phyloP scores from a whole-genome alignment of 768 basidiomycete species.

The Rossbeevera mucosa region DNA sequence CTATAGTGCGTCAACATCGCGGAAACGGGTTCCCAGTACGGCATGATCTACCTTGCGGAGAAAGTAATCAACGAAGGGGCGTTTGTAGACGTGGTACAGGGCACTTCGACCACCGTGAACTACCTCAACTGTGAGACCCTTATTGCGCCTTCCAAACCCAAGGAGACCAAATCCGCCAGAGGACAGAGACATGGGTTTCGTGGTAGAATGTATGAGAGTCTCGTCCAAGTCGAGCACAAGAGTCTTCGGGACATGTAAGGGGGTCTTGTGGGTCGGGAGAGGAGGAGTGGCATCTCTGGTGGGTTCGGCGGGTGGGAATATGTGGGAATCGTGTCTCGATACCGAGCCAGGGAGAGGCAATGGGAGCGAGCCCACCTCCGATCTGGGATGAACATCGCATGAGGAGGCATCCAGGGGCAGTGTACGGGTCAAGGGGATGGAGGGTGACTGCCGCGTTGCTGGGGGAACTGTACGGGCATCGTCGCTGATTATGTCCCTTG shows the following conservation, averaged over 20 bases:
- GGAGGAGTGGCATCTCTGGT: conserved; percentile 49
- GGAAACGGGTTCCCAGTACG: not conserved
- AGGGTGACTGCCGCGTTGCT: conserved; percentile 16
- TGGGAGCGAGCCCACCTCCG: conserved; percentile 17
- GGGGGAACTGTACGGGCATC: conserved; percentile 18
- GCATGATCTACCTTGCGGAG: conserved; percentile 66
- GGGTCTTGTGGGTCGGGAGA: conserved; percentile 50
- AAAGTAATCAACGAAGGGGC: conserved; percentile 96
- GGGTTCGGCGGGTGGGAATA: conserved; percentile 19
- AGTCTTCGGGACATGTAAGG: conserved; percentile 85
- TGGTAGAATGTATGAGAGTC: conserved; percentile 96
- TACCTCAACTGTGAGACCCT: conserved; percentile 89
- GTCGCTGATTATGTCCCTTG: conserved; percentile 7
- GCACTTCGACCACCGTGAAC: conserved; percentile 84
- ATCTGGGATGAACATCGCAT: conserved; percentile 7
- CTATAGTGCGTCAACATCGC: conserved; percentile 38
- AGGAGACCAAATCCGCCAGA: conserved; percentile 56
- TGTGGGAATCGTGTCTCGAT: conserved; percentile 7
- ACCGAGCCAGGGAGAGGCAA: conserved; percentile 13
- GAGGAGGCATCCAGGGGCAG: conserved; percentile 16
- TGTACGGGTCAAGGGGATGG: conserved; percentile 23
- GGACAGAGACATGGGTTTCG: conserved; percentile 57
- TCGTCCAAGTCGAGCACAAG: conserved; percentile 97
- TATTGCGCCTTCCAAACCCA: conserved; percentile 55
- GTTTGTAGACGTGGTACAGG: conserved; percentile 96